Base-by-base conservation (phyloP, 345 rosid genomes). In the Streptanthus diversifolius region DNA sequence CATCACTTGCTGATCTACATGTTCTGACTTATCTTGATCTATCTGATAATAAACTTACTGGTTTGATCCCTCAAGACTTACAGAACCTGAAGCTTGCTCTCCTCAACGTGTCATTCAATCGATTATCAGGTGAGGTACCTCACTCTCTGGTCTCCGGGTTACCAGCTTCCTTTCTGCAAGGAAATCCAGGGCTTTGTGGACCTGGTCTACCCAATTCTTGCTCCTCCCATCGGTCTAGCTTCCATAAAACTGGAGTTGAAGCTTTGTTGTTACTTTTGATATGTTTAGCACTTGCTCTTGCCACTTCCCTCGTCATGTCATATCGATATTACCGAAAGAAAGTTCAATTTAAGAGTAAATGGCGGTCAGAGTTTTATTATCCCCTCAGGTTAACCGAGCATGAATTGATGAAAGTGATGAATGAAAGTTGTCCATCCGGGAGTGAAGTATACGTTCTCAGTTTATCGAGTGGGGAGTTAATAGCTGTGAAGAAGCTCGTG, bases 1-100 rank as follows among this genome's bases (percentile, higher is more conserved):
- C 70, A 57, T 89, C 97, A 13, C 82, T 93, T 2, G 89, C 90
- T 55, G 91, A 89, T 55, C 66, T 93, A 59, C 95, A 92, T 7
- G 97, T 91, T 62, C 66, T 93, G 73, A 90, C 97, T 45, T 93
- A 93, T 81, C 92, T 93, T 78, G 98, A 93, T 76, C 83, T 93
- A 19, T 91, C 98, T 2, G 82, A 82, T 49, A 93, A 93, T 84
- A 86, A 83, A 52, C 90, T 93, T 55, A 88, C 82, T 3, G 97
- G 98, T 71, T 74, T 85, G 27, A 88, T 93, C 68, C 97, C 97
- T 7, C 84, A 53, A 51, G 95, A 77, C 48, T 85, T 93, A 11
- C 90, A 91, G 56, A 86, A 88, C 76, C 79, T 89, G 83, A 89
- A 89, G 84, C 96, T 93, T 57, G 98, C 97, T 37, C 95, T 91